Base-by-base conservation (phyloP, 306 rosid species). In the Lathyrus sativus region DNA sequence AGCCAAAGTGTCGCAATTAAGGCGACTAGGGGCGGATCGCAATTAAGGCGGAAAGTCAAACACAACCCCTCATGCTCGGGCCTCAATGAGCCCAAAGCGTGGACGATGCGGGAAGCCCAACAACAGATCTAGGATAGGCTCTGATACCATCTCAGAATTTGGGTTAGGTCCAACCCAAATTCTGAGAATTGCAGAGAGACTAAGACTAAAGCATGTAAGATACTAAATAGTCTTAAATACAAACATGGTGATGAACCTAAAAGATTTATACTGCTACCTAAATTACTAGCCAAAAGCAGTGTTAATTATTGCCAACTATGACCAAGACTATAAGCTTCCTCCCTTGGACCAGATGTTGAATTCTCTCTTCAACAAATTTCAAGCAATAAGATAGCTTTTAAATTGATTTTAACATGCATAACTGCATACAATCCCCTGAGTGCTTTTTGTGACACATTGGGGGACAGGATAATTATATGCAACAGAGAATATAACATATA, bases 401-500 rank as follows among this genome's bases (percentile, higher is more conserved):
- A 11, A 48, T 48, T 48, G 54, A 48, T 7, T 48, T 15, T 5
- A 53, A 53, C 35, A 53, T 53, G 59, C 35, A 53, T 53, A 24
- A 51, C 33, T 53, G 33, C 33, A 22, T 53, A 53, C 33, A 53
- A 53, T 53, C 19, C 33, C 33, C 59, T 8, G 11, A 53, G 33
- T 53, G 59, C 55, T 53, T 53, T 53, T 53, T 53, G 59, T 22
- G n/a, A 53, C 22, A 22, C 35, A 11, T 28, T 28, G 39, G 6
- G 18, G 10, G 10, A 26, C 17, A 28, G 38, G 38, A 26, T 24
- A 55, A 55, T 2, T 11, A 28, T 12, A 12, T 55, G 18, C 39
- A 28, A 28, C 39, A 56, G 58, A 65, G 15, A 67, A 10, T 18
- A 58, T 58, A 70, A 24, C 39, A 65, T n/a, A 44, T 24, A 15